Base-by-base conservation (phyloP, 768 basidiomycete species). In the Tephrocybe rancida region DNA sequence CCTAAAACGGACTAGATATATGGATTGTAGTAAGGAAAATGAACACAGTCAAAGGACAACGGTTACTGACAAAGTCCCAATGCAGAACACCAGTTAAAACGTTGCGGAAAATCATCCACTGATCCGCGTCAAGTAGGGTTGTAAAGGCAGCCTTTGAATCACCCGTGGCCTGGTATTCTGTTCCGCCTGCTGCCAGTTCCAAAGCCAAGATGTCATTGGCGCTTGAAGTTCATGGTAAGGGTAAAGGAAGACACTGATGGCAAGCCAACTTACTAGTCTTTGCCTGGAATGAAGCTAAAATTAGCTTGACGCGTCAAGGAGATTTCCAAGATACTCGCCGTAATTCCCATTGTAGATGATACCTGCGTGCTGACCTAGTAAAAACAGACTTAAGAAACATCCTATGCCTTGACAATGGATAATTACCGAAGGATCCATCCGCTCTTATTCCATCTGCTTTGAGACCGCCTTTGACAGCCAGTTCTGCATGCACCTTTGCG, bases 331-430 rank as follows among this genome's bases (percentile, higher is more conserved):
- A 22, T 5, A 64, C 72, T 61, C 18, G 74, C 79, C 88, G 57
- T 90, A 89, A 62, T 88, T 88, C 35, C 87, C 88, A 45, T 84
- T 86, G 62, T 87, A 88, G 4, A 86, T 65, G n/a, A 87, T 73
- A 18, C 87, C 87, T 18, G 61, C 67, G 64, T 89, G 88, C 64
- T 88, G 78, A 18, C 73, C 76, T 77, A 44, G 26, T 29, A 18
- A n/a, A 30, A 22, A 35, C 30, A 4, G 14, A 37, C n/a, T 37
- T 3, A 24, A 18, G n/a, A 41, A 50, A 11, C 18, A 37, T 18
- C 30, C 10, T 21, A 30, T 3, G 8, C 14, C 14, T 8, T n/a
- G 19, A n/a, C 50, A 18, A 4, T 9, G 26, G 34, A 32, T 21
- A 11, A 53, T 57, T 58, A 73, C 77, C 76, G 53, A 82, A 82